phyloP scores from a whole-genome alignment of 2,329 filamentous ascomycete genomes.

The Aspergillus sp. region DNA sequence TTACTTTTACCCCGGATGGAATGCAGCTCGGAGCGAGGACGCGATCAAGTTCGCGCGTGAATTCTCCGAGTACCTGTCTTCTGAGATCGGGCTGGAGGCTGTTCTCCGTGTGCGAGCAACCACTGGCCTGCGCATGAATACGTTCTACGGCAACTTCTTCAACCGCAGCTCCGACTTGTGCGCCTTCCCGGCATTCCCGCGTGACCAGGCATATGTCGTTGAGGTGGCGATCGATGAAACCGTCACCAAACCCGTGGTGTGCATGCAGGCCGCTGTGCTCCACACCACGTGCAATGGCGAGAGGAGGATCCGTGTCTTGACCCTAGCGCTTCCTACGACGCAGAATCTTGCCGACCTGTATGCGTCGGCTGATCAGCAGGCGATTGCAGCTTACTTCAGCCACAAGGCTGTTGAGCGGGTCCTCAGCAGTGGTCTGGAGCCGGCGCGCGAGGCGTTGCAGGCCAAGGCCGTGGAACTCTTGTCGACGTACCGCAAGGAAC shows the following conservation, averaged over 20 bases:
- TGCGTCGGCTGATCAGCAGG: constrained; percentile 87
- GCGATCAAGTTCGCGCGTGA: constrained; percentile 96
- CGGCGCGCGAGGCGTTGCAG: constrained; percentile 82
- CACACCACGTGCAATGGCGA: constrained; percentile 98
- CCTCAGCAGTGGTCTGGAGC: constrained; percentile 76
- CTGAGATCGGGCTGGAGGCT: constrained; percentile 91
- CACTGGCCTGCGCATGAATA: constrained; percentile 89
- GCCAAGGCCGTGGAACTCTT: constrained; percentile 86
- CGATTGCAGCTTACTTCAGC: constrained; percentile 87
- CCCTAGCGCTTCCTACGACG: constrained; percentile 84
- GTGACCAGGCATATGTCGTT: constrained; percentile 94
- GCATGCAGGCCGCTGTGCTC: constrained; percentile 85
- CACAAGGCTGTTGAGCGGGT: constrained; percentile 95
- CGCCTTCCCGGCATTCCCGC: constrained; percentile 94
- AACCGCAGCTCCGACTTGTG: constrained; percentile 96
- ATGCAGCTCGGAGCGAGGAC: constrained; percentile 84
- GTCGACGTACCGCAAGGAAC: constrained; percentile 92
- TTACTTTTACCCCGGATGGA: constrained; percentile 98
- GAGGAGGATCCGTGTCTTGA: constrained; percentile 88
- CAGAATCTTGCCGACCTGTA: constrained; percentile 85
- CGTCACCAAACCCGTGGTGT: constrained; percentile 82
- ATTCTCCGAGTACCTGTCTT: constrained; percentile 93
- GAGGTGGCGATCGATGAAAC: constrained; percentile 97
- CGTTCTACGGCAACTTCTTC: constrained; percentile 99
- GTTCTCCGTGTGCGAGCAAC: constrained; percentile 92